Percentiles rank a stretch among this genome's conserved stretches.
These are phyloP conservation scores for Kwoniella newhampshirensis DNA, from an alignment of 768 basidiomycete species.

Conservation along the genomic window DNA sequence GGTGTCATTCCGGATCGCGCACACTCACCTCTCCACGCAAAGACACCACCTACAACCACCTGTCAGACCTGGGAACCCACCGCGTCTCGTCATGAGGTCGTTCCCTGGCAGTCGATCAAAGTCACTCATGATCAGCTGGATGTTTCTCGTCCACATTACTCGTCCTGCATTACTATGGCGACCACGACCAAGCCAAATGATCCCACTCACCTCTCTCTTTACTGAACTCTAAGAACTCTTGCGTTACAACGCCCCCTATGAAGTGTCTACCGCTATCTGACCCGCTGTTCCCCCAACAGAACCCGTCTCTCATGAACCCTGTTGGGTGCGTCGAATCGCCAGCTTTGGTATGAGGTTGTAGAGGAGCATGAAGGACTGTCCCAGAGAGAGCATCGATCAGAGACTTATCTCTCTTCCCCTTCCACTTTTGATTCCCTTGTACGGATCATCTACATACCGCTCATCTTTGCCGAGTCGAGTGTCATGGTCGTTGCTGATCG, in stretches of 20 bases:
- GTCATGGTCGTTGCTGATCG: constrained; percentile 40
- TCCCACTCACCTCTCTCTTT: constrained; percentile 39
- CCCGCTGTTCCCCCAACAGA: constrained; percentile 34
- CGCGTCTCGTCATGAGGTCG: constrained; percentile 47
- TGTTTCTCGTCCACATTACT: too few relatives aligned
- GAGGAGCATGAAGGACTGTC: constrained; percentile 39
- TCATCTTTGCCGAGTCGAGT: constrained; percentile 35
- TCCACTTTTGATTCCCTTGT: too few relatives aligned
- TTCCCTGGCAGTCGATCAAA: constrained; percentile 32
- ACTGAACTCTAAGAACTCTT: constrained; percentile 49
- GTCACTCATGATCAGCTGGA: too few relatives aligned
- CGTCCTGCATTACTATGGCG: not conserved
- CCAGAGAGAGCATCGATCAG: not conserved
- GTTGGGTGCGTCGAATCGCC: constrained; percentile 45
- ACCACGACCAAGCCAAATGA: not conserved
- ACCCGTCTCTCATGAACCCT: constrained; percentile 42
- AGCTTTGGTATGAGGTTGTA: constrained; percentile 33
- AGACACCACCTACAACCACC: constrained; percentile 53
- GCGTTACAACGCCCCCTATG: constrained; percentile 45
- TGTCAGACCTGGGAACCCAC: constrained; percentile 44
- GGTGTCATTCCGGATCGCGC: too few relatives aligned
- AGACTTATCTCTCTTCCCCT: too few relatives aligned
- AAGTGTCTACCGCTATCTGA: constrained; percentile 48
- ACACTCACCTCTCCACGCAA: constrained; percentile 46
- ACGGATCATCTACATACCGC: constrained; percentile 24